These are phyloP conservation scores for Lagenaria siceraria DNA, from an alignment of 306 rosid species.

Conservation along the genomic window DNA sequence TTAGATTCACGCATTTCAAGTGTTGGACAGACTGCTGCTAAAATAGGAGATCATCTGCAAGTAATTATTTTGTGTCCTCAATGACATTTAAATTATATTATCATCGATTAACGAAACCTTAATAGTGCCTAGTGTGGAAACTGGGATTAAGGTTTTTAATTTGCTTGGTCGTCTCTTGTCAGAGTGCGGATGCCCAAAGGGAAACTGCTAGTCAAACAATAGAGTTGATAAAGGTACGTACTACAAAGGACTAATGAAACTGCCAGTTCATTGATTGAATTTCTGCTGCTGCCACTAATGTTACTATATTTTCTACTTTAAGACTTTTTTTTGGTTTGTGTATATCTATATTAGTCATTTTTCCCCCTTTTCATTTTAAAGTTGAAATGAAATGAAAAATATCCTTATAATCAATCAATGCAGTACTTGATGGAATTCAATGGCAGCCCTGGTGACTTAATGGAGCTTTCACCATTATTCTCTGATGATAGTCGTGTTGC, in stretches of 20 bases:
- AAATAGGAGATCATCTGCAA: slow-evolving; percentile 99
- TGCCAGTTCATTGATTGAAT: slow-evolving; percentile 11
- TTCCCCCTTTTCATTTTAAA: neutral
- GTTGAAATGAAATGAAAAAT: slow-evolving; percentile 17
- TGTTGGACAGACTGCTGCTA: slow-evolving; percentile 99
- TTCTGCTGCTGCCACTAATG: neutral
- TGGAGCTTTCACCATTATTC: slow-evolving; percentile 98
- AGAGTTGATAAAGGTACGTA: slow-evolving; percentile 81
- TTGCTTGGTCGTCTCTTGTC: slow-evolving; percentile 27
- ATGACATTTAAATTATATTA: neutral
- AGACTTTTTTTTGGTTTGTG: slow-evolving; percentile 1
- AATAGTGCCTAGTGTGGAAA: neutral
- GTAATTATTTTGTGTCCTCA: slow-evolving; percentile 31
- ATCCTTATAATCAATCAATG: slow-evolving; percentile 24
- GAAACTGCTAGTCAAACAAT: slow-evolving; percentile 98
- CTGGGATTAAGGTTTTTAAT: slow-evolving; percentile 1
- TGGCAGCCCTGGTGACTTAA: slow-evolving; percentile 96
- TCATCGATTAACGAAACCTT: neutral
- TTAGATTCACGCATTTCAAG: slow-evolving; percentile 97
- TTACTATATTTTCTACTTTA: neutral
- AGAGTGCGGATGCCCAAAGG: slow-evolving; percentile 99
- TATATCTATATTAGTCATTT: neutral
- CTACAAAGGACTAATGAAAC: neutral
- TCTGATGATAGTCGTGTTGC: slow-evolving; percentile 99
- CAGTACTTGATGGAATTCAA: slow-evolving; percentile 99